These are phyloP conservation scores for Fonticula alba DNA, from an alignment of 78 protist species.

Conservation along the genomic window DNA sequence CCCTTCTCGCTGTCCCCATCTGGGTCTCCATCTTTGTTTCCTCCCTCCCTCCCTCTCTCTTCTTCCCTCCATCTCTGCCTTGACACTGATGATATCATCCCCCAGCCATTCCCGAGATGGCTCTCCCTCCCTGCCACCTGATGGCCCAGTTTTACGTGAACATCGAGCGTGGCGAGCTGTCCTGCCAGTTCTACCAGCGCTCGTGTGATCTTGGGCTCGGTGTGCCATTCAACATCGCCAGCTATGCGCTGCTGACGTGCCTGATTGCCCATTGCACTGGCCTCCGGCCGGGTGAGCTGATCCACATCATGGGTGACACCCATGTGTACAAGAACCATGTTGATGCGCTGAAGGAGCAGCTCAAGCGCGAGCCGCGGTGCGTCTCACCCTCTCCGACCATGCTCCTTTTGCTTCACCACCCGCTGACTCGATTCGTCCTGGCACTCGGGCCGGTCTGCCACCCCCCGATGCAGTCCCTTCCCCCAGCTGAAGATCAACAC, in stretches of 20 bases:
- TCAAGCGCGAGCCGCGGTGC: slow-evolving; percentile 37
- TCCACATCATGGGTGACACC: slow-evolving; percentile 69
- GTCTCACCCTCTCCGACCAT: too few species aligned
- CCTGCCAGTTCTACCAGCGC: slow-evolving; percentile 58
- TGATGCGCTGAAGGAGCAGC: slow-evolving; percentile 47
- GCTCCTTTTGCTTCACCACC: not conserved
- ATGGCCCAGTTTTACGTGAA: slow-evolving; percentile 48
- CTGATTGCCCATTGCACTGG: slow-evolving; percentile 44
- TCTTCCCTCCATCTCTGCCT: too few species aligned
- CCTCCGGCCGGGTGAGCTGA: slow-evolving; percentile 59
- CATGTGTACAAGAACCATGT: slow-evolving; percentile 71
- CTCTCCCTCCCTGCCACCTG: slow-evolving; percentile 85
- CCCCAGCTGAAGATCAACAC: slow-evolving; percentile 20
- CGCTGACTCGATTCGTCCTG: not conserved
- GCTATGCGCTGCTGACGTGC: slow-evolving; percentile 52
- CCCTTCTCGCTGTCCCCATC: not conserved
- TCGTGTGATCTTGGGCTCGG: slow-evolving; percentile 58
- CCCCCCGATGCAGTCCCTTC: too few species aligned
- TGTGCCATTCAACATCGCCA: slow-evolving; percentile 86
- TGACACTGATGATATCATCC: too few species aligned
- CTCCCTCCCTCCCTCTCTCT: not conserved
- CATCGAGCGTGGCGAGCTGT: slow-evolving; percentile 25
- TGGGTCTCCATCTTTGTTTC: not conserved
- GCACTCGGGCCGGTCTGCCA: not conserved
- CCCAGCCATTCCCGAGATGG: slow-evolving; percentile 48